phyloP scores from a whole-genome alignment of 805 yeast genomes.

The Metschnikowia shivogae region DNA sequence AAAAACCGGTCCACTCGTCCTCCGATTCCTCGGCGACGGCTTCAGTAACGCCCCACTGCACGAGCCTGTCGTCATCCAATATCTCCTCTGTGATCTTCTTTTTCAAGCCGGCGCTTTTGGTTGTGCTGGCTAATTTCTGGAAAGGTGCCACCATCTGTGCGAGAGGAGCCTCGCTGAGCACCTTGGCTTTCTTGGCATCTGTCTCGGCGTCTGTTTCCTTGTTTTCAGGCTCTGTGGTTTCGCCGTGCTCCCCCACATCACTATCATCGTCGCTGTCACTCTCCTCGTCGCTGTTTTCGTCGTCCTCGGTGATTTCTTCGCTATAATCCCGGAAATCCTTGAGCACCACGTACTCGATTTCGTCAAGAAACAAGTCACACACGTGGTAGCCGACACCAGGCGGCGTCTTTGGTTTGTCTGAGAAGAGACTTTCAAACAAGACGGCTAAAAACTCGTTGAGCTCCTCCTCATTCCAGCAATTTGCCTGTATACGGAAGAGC shows the following conservation, averaged over 20 bases:
- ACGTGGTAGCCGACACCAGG: slow-evolving; percentile 81
- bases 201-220: slow-evolving; percentile 18
- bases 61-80: slow-evolving; percentile 57
- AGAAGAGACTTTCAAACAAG: slow-evolving; percentile 45
- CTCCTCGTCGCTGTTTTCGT: slow-evolving; percentile 30
- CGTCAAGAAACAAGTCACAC: slow-evolving; percentile 80
- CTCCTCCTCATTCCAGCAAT: slow-evolving; percentile 48
- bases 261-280: slow-evolving; percentile 21
- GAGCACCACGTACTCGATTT: slow-evolving; percentile 64
- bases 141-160: slow-evolving; percentile 57
- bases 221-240: slow-evolving; percentile 32
- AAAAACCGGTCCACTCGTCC: slow-evolving; percentile 22
- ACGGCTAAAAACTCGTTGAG: slow-evolving; percentile 45
- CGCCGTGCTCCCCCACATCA: slow-evolving; percentile 7
- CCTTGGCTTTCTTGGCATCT: slow-evolving; percentile 24
- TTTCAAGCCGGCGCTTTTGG: slow-evolving; percentile 59
- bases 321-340: slow-evolving; percentile 38
- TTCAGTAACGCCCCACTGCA: slow-evolving; percentile 56
- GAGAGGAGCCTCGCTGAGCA: slow-evolving; percentile 49
- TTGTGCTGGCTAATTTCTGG: slow-evolving; percentile 43
- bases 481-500: slow-evolving; percentile 49
- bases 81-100: slow-evolving; percentile 63
- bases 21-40: slow-evolving; percentile 22
- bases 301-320: slow-evolving; percentile 38
- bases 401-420: slow-evolving; percentile 58